Conservation (phyloP, 129 eudicot genomes). For the Scalesia atractyloides region DNA sequence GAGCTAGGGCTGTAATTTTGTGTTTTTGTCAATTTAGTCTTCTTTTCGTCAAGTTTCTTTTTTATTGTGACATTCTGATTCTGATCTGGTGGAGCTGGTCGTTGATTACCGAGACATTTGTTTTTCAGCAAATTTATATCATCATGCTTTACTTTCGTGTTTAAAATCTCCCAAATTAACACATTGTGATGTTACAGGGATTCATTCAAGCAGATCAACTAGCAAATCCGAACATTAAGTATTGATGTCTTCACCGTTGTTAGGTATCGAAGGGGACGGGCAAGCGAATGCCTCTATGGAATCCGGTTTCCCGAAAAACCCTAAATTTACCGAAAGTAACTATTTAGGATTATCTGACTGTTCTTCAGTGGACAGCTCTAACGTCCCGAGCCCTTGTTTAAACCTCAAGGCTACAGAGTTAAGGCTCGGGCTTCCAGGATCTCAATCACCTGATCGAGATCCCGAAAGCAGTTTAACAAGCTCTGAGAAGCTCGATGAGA, state of each 20-base stretch:
- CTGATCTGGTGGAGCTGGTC: too few species aligned
- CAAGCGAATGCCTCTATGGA: conserved; percentile 41
- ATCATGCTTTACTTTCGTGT: not conserved
- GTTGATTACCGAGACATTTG: too few species aligned
- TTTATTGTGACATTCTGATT: too few species aligned
- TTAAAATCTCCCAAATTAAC: not conserved
- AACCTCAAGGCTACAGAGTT: conserved; percentile 70
- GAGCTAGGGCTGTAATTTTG: not conserved
- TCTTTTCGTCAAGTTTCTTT: too few species aligned
- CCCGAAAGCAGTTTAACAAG: conserved; percentile 37
- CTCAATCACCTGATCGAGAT: conserved; percentile 61
- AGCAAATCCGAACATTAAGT: conserved; percentile 11
- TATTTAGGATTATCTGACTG: conserved; percentile 70
- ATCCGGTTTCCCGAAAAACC: conserved; percentile 35
- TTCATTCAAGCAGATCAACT: conserved; percentile 31
- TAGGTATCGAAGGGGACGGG: conserved; percentile 58
- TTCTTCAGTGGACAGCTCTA: conserved; percentile 74
- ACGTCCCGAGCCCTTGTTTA: conserved; percentile 43
- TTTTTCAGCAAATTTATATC: too few species aligned
- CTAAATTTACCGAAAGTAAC: conserved; percentile 51
- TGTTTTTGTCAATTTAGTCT: too few species aligned
- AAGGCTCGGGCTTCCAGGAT: conserved; percentile 88
- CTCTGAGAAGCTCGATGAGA: conserved; percentile 59
- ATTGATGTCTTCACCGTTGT: conserved; percentile 66
- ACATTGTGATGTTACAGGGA: not conserved